These are phyloP conservation scores for Populus tomentosa DNA, from an alignment of 441 rosid genomes.

Conservation along the genomic window DNA sequence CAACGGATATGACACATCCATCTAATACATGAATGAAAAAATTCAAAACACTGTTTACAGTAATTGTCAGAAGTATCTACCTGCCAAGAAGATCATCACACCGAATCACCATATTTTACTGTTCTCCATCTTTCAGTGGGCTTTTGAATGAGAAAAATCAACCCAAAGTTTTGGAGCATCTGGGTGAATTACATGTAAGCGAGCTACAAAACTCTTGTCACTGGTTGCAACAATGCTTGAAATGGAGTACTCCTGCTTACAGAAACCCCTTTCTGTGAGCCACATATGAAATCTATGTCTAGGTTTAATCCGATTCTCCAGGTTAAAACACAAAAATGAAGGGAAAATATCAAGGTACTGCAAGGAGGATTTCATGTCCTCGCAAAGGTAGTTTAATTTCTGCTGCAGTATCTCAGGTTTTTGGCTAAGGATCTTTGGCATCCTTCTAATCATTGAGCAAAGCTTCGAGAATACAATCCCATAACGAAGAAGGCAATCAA, in stretches of 20 bases:
- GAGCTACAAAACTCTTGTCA: slow-evolving; percentile 49
- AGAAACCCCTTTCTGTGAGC: slow-evolving; percentile 52
- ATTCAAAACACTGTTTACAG: neutral
- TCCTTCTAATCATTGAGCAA: slow-evolving; percentile 35
- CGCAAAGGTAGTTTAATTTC: slow-evolving; percentile 45
- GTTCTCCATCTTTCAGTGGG: neutral
- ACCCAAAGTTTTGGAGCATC: slow-evolving; percentile 54
- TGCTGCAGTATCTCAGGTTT: slow-evolving; percentile 37
- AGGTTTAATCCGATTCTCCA: slow-evolving; percentile 60
- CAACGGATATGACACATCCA: neutral
- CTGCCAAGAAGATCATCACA: neutral
- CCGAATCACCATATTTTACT: neutral
- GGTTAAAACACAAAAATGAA: slow-evolving; percentile 50
- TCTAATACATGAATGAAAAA: neutral
- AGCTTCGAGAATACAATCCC: slow-evolving; percentile 47
- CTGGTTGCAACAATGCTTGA: slow-evolving; percentile 67
- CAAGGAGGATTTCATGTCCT: slow-evolving; percentile 44
- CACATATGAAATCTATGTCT: slow-evolving; percentile 49
- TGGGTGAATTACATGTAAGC: slow-evolving; percentile 51
- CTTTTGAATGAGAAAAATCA: slow-evolving; percentile 37
- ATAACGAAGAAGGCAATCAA: slow-evolving; percentile 33
- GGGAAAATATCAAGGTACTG: slow-evolving; percentile 44
- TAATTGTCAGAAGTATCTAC: neutral
- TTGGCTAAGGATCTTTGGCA: slow-evolving; percentile 64
- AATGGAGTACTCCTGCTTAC: slow-evolving; percentile 35